Conservation (phyloP, 2,329 filamentous ascomycete species). For the Cladosporium sp. region DNA sequence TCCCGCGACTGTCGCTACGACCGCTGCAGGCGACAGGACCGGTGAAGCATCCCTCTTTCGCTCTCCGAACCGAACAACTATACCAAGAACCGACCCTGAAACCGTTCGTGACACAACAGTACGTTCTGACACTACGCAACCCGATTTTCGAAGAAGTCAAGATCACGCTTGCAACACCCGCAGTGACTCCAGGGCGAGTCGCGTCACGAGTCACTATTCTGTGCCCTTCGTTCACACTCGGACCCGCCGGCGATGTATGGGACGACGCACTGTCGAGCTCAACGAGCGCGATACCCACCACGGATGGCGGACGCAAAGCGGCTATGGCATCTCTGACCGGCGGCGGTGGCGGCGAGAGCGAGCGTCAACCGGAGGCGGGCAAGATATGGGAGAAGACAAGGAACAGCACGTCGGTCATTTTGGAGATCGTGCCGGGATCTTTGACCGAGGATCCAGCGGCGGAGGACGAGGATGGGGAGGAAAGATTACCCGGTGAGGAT, state of each 20-base stretch:
- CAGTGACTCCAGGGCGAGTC: slow-evolving; percentile 71
- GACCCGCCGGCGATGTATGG: slow-evolving; percentile 89
- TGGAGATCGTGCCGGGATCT: slow-evolving; percentile 73
- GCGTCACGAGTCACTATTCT: slow-evolving; percentile 81
- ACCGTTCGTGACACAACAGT: slow-evolving; percentile 60
- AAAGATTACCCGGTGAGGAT: slow-evolving; percentile 44
- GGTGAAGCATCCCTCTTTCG: slow-evolving; percentile 20
- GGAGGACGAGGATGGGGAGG: slow-evolving; percentile 38
- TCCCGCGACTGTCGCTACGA: slow-evolving; percentile 74
- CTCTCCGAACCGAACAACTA: slow-evolving; percentile 19
- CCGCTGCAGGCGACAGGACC: slow-evolving; percentile 42
- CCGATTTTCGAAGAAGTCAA: slow-evolving; percentile 89
- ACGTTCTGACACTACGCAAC: slow-evolving; percentile 86
- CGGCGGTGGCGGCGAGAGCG: slow-evolving; percentile 40
- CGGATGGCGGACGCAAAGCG: slow-evolving; percentile 26
- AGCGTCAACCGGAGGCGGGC: slow-evolving; percentile 71
- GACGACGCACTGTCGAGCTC: slow-evolving; percentile 73
- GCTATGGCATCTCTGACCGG: slow-evolving; percentile 30
- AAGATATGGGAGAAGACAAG: slow-evolving; percentile 94
- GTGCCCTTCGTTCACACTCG: slow-evolving; percentile 90
- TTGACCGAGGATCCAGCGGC: slow-evolving; percentile 29
- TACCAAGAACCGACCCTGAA: slow-evolving; percentile 19
- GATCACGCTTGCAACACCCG: slow-evolving; percentile 81
- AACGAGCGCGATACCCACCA: slow-evolving; percentile 12
- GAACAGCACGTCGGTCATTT: slow-evolving; percentile 91